These are phyloP conservation scores for Termitomyces sp. DNA, from an alignment of 768 basidiomycete genomes.

Conservation along the genomic window DNA sequence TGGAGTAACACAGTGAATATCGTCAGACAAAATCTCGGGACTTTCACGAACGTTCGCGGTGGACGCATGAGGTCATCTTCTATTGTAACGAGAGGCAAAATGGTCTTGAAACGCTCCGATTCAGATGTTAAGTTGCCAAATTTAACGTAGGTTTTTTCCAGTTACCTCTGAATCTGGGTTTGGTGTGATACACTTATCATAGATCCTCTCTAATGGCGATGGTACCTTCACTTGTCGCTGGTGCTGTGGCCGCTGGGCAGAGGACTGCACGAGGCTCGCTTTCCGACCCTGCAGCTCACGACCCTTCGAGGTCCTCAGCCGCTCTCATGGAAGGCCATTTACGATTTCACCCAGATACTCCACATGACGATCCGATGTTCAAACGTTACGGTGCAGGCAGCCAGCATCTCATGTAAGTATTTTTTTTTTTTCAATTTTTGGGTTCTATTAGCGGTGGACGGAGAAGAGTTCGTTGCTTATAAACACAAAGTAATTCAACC, in stretches of 20 bases:
- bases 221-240: conserved; percentile 39
- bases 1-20: conserved; percentile 80
- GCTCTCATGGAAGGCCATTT: conserved; percentile 83
- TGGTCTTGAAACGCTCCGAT: conserved; percentile 38
- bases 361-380: conserved; percentile 53
- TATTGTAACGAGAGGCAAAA: conserved; percentile 78
- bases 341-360: conserved; percentile 85
- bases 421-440: background rate
- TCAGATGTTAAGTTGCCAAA: conserved; percentile 44
- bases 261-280: conserved; percentile 57
- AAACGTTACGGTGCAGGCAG: conserved; percentile 23
- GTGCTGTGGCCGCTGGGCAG: conserved; percentile 60
- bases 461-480: background rate
- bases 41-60: conserved; percentile 81
- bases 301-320: conserved; percentile 77
- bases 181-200: background rate
- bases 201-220: conserved; percentile 44
- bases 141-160: conserved; percentile 31
- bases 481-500: background rate
- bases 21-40: conserved; percentile 81
- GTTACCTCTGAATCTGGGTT: conserved; percentile 1
- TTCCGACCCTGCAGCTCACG: conserved; percentile 68
- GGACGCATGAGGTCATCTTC: conserved; percentile 84
- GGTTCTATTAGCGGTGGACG: background rate
- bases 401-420: background rate